A percentile compares a stretch with the other conserved stretches of the same genome.
Evolutionary conservation across 2,329 filamentous ascomycete species (phyloP).

Genomic region (Tolypocladium ophioglossoides): DNA sequence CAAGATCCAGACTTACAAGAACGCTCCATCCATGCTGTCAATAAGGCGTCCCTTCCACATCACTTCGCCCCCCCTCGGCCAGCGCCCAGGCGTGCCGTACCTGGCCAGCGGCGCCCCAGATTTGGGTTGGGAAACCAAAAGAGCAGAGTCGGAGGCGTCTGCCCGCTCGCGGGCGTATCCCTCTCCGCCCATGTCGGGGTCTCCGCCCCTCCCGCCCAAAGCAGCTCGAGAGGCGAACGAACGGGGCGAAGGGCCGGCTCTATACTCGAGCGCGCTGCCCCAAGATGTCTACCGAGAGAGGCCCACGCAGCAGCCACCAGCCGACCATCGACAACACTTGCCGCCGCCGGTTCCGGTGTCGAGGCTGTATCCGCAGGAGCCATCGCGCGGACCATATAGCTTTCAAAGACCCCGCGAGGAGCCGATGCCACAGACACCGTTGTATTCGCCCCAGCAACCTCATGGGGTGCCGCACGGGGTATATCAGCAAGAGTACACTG

Average conservation of each 20-base stretch:
- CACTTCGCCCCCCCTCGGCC: slow-evolving; percentile 39
- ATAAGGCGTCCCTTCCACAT: slow-evolving; percentile 32
- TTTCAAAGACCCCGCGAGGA: slow-evolving; percentile 15
- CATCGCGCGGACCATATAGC: slow-evolving; percentile 11
- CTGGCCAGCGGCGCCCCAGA: slow-evolving; percentile 43
- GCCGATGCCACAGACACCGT: slow-evolving; percentile 8
- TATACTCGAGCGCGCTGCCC: slow-evolving; percentile 29
- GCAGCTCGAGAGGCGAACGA: slow-evolving; percentile 45
- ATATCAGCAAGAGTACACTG: slow-evolving; percentile 10
- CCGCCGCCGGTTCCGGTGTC: slow-evolving; percentile 14
- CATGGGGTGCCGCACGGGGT: slow-evolving; percentile 3
- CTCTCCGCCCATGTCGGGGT: slow-evolving; percentile 66
- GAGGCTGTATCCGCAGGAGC: slow-evolving; percentile 17
- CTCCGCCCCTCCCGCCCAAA: slow-evolving; percentile 50
- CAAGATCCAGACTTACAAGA: slow-evolving; percentile 30
- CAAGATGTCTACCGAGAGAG: slow-evolving; percentile 41
- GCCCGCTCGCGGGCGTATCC: slow-evolving; percentile 52
- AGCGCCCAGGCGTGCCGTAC: slow-evolving; percentile 46
- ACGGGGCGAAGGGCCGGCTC: slow-evolving; percentile 34
- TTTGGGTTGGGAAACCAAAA: slow-evolving; percentile 34
- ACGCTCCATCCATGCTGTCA: slow-evolving; percentile 41
- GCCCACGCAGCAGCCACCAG: slow-evolving; percentile 14
- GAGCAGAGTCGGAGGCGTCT: slow-evolving; percentile 38
- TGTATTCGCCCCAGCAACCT: slow-evolving; percentile 13
- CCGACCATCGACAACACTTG: slow-evolving; percentile 12